Conservation (phyloP, 495 filamentous ascomycete species). For the Apodospora peruviana region DNA sequence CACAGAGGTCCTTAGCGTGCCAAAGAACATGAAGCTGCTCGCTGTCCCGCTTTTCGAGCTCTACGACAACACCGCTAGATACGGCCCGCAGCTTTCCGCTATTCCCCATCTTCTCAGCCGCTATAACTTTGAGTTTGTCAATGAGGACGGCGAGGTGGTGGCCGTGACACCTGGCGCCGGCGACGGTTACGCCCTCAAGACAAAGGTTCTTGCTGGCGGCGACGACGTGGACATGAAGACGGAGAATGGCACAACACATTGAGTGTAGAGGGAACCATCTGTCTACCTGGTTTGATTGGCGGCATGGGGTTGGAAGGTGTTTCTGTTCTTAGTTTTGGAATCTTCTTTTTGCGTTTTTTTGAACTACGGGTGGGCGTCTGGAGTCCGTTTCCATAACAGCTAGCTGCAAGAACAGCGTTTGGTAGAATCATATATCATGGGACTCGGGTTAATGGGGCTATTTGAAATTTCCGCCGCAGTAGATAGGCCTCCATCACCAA, state of each 20-base stretch:
- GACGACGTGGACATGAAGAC: slow-evolving; percentile 54
- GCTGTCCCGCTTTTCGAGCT: slow-evolving; percentile 96
- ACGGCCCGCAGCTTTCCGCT: slow-evolving; percentile 91
- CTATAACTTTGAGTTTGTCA: slow-evolving; percentile 98
- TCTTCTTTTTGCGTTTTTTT: too few relatives aligned
- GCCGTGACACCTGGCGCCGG: slow-evolving; percentile 75
- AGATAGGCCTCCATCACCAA: too few relatives aligned
- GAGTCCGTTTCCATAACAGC: too few relatives aligned
- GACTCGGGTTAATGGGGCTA: too few relatives aligned
- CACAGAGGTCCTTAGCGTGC: slow-evolving; percentile 88
- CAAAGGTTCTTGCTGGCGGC: slow-evolving; percentile 72
- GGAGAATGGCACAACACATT: slow-evolving; percentile 24
- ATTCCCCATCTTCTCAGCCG: slow-evolving; percentile 90
- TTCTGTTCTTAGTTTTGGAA: background rate
- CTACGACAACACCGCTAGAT: slow-evolving; percentile 92
- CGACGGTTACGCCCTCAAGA: slow-evolving; percentile 51
- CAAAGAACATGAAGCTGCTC: slow-evolving; percentile 99
- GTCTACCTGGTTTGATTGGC: background rate
- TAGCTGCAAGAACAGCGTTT: too few relatives aligned
- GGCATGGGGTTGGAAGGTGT: background rate
- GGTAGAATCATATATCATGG: too few relatives aligned
- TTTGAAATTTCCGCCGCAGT: too few relatives aligned
- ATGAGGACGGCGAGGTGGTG: slow-evolving; percentile 84
- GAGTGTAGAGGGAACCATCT: too few relatives aligned
- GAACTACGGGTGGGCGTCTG: too few relatives aligned